Conservation (phyloP, 177 flowering plant genomes). For the Vitis hybrid region DNA sequence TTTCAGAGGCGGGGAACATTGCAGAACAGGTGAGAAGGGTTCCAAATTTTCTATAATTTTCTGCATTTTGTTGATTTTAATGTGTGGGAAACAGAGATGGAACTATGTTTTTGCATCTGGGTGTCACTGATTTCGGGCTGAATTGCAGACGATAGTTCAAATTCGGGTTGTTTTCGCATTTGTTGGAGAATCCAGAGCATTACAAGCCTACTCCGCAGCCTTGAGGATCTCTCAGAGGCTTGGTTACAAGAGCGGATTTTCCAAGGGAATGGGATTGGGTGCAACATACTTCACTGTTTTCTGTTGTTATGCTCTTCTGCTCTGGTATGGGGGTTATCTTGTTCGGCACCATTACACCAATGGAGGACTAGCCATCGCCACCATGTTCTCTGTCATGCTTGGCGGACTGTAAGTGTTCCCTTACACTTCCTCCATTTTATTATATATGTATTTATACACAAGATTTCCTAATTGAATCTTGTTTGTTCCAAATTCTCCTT, state of each 20-base stretch:
- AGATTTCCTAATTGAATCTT: neutral
- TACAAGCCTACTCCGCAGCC: constrained; percentile 73
- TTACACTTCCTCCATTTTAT: neutral
- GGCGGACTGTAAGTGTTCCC: constrained; percentile 82
- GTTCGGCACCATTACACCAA: constrained; percentile 85
- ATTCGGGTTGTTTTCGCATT: constrained; percentile 81
- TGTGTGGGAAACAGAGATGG: neutral
- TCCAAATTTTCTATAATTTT: neutral
- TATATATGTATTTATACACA: neutral
- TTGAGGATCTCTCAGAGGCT: constrained; percentile 59
- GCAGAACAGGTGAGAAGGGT: constrained; percentile 72
- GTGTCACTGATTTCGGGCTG: constrained; percentile 20
- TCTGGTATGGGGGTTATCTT: constrained; percentile 98
- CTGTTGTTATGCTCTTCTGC: constrained; percentile 91
- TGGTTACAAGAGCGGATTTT: constrained; percentile 85
- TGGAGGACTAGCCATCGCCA: constrained; percentile 95
- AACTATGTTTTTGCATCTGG: constrained; percentile 23
- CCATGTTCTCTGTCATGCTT: constrained; percentile 95
- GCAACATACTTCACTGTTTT: constrained; percentile 95
- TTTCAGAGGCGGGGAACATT: constrained; percentile 83
- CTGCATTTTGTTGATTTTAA: neutral
- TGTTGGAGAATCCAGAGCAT: constrained; percentile 88
- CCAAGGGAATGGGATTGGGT: constrained; percentile 89
- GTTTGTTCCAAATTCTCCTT: constrained; percentile 7
- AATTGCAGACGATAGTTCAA: constrained; percentile 83